Percentiles rank a stretch among this genome's conserved stretches.
Evolutionary conservation across 2,329 filamentous ascomycete genomes (phyloP).

Genomic region (Nannizziopsis arthrosporioides): DNA sequence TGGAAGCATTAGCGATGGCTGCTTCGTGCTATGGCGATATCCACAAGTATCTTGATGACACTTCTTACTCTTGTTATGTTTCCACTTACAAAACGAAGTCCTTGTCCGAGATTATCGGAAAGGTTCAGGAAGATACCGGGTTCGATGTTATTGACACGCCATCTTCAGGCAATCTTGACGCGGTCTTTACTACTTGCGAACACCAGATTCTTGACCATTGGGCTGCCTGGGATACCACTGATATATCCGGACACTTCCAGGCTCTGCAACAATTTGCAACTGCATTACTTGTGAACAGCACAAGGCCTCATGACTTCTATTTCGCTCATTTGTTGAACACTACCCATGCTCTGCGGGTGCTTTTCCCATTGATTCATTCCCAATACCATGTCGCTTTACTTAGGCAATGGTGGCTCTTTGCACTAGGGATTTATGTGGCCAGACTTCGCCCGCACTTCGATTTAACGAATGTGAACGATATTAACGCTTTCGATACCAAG

Average conservation of each 20-base stretch:
- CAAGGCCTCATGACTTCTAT: conserved; percentile 66
- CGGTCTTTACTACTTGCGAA: conserved; percentile 58
- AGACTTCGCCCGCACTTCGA: conserved; percentile 63
- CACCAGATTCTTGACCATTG: conserved; percentile 70
- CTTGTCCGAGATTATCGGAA: conserved; percentile 58
- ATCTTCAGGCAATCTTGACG: conserved; percentile 52
- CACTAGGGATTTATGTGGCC: conserved; percentile 63
- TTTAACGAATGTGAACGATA: conserved; percentile 39
- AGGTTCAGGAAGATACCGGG: conserved; percentile 54
- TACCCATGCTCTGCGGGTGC: conserved; percentile 75
- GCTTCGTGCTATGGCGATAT: conserved; percentile 47
- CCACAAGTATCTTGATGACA: conserved; percentile 57
- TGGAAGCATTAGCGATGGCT: conserved; percentile 70
- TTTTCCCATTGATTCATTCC: conserved; percentile 64
- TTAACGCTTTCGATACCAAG: conserved; percentile 49
- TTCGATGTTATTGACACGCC: conserved; percentile 57
- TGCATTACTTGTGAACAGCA: conserved; percentile 30
- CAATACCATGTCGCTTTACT: conserved; percentile 63
- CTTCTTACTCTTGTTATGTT: conserved; percentile 52
- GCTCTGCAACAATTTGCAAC: conserved; percentile 49
- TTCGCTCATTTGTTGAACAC: conserved; percentile 70
- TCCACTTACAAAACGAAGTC: conserved; percentile 50
- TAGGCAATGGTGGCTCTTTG: conserved; percentile 80
- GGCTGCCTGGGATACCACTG: conserved; percentile 64
- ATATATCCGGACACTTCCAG: conserved; percentile 52